These are phyloP conservation scores for Xylaria venustula DNA, from an alignment of 495 filamentous ascomycete species.

Conservation along the genomic window DNA sequence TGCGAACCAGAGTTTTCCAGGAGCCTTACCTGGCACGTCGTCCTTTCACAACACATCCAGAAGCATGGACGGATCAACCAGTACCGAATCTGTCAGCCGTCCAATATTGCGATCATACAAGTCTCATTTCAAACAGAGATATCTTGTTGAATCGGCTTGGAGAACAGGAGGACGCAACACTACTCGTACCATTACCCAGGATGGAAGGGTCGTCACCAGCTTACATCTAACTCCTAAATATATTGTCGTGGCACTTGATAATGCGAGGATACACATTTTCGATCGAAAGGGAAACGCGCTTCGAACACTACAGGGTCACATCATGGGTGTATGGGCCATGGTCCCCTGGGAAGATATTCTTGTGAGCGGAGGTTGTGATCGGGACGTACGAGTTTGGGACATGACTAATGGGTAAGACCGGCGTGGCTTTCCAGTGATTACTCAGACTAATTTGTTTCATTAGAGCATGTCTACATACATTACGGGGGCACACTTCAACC, in stretches of 20 bases:
- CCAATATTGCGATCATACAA: slow-evolving; percentile 68
- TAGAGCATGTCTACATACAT: slow-evolving; percentile 70
- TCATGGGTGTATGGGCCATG: slow-evolving; percentile 99
- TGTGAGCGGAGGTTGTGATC: slow-evolving; percentile 94
- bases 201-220: slow-evolving; percentile 95
- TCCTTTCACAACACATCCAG: slow-evolving; percentile 30
- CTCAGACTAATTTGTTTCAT: slow-evolving; percentile 17
- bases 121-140: slow-evolving; percentile 95
- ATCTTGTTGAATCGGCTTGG: slow-evolving; percentile 97
- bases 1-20: slow-evolving; percentile 34
- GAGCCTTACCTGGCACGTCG: slow-evolving; percentile 31
- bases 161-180: slow-evolving; percentile 79
- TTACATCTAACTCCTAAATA: slow-evolving; percentile 92
- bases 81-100: slow-evolving; percentile 24
- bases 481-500: slow-evolving; percentile 93
- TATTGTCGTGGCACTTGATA: slow-evolving; percentile 95
- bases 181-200: slow-evolving; percentile 82
- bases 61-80: slow-evolving; percentile 39
- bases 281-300: slow-evolving; percentile 84
- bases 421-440: background rate
- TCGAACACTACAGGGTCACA: slow-evolving; percentile 88
- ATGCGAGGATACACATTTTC: slow-evolving; percentile 97
- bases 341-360: slow-evolving; percentile 95
- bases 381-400: slow-evolving; percentile 97
- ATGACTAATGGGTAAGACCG: slow-evolving; percentile 80